Evolutionary conservation across 129 eudicot species (phyloP).

Genomic region (Chrysanthemum makinoi): DNA sequence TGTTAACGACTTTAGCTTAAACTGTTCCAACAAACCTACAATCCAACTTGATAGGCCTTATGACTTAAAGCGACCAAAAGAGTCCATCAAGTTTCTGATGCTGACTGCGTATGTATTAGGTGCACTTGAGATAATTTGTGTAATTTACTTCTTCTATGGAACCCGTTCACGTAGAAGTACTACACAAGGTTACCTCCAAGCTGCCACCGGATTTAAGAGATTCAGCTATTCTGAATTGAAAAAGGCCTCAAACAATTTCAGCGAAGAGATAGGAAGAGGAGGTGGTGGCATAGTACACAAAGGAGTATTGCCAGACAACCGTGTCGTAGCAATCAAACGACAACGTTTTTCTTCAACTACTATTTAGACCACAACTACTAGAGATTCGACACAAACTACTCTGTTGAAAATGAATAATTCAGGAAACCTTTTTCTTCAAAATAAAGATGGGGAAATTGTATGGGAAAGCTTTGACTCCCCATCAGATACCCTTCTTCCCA

Average conservation of each 20-base stretch:
- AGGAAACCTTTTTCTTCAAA: constrained; percentile 44
- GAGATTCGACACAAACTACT: constrained; percentile 14
- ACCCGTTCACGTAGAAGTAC: constrained; percentile 4
- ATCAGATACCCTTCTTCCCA: constrained; percentile 54
- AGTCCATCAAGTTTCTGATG: constrained; percentile 24
- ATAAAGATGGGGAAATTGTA: constrained; percentile 5
- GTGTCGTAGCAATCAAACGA: constrained; percentile 45
- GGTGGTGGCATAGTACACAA: constrained; percentile 51
- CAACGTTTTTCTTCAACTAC: too few species aligned
- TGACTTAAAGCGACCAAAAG: constrained; percentile 17
- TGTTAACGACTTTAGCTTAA: constrained; percentile 9
- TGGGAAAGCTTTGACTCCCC: constrained; percentile 61
- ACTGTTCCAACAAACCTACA: constrained; percentile 4
- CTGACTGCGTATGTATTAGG: constrained; percentile 38
- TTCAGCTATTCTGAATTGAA: constrained; percentile 45
- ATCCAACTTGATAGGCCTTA: constrained; percentile 25
- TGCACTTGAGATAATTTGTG: constrained; percentile 32
- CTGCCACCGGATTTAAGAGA: constrained; percentile 38
- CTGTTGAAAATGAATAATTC: constrained; percentile 22
- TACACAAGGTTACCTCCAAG: constrained; percentile 30
- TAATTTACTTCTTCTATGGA: constrained; percentile 22
- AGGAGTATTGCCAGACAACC: constrained; percentile 31
- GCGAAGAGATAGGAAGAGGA: constrained; percentile 50
- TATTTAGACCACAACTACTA: constrained; percentile 26
- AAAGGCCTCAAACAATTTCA: constrained; percentile 38